Conservation (phyloP, 331 rosid species). For the Rosa hybrid region DNA sequence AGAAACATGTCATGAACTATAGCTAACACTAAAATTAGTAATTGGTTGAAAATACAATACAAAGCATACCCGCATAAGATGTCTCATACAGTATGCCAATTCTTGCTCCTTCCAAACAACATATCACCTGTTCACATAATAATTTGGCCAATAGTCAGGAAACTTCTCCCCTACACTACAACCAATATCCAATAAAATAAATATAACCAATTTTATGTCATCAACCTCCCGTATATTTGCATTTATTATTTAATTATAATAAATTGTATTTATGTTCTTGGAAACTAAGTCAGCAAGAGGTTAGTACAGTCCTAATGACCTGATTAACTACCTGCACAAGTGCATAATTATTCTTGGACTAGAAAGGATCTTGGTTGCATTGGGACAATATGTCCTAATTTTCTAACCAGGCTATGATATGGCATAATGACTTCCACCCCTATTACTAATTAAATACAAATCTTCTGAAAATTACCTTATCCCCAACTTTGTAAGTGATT, state of each 20-base stretch:
- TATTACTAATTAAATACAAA: conserved; percentile 1
- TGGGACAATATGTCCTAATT: neutral
- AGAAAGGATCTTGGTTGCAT: conserved; percentile 2
- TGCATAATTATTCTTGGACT: neutral
- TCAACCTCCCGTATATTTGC: neutral
- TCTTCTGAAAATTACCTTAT: conserved; percentile 59
- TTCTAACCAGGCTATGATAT: no score
- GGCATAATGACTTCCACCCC: neutral
- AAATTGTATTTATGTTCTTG: neutral
- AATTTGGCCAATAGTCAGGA: conserved; percentile 18
- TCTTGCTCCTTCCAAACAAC: conserved; percentile 92
- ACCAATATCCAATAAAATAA: conserved; percentile 8
- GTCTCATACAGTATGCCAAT: conserved; percentile 91
- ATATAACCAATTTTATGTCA: neutral
- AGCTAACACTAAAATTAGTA: neutral
- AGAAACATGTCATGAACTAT: neutral
- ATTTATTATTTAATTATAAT: neutral
- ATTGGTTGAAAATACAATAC: conserved; percentile 18
- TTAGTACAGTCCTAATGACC: neutral
- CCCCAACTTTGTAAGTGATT: conserved; percentile 77
- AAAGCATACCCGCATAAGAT: conserved; percentile 73
- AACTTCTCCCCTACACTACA: conserved; percentile 16
- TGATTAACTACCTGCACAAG: neutral
- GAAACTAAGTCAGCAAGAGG: neutral
- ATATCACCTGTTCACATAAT: conserved; percentile 62